Evolutionary conservation across 2,329 filamentous ascomycete species (phyloP), one percentile per base, ranked within the genome.

Genomic region (Zalaria obscura): DNA sequence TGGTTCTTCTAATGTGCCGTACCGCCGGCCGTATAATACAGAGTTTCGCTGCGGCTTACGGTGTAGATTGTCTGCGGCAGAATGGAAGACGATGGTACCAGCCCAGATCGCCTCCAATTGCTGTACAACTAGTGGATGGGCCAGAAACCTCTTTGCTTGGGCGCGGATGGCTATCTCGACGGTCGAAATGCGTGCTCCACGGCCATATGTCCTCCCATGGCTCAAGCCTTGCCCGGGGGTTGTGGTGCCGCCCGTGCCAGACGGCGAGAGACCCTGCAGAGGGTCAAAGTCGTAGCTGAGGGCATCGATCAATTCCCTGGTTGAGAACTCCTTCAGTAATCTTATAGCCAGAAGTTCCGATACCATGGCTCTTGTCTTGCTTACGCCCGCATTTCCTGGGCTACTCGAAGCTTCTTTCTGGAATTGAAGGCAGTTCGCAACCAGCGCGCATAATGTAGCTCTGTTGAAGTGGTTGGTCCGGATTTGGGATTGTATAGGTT

Each of bases 71-170:
- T 95, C 88, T 4, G 86, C 85, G 8, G 81, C 78, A 2, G 86
- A 91, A 61, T 94, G 87, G 55, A 96, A 95, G 50, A 91, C 87
- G 49, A 96, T 91, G 11, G 83, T 89, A 27, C 89, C 89, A 18
- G 86, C 89, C 89, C 89, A 96, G 47, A 96, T 94, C 36, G 87
- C 88, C 60, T 95, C 87, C n/a, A 96, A 70, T 56, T 95, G 88
- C 59, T 93, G 86, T 5, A 95, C 82, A 1, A 95, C 87, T 3
- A 95, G 69, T 1, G 89, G 88, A 55, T 95, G 88, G 5, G 89
- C 83, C 4, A 96, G 69, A 51, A 95, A 93, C 51, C 86, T 81
- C 63, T 96, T 95, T 25, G 89, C 84, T 47, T 88, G 88, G 18
- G 88, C 86, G 50, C 86, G 78, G 53, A 96, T 95, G 46, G 89